Evolutionary conservation across 345 rosid species (phyloP), one percentile per base, ranked within the genome.

Genomic region (Angophora floribunda): DNA sequence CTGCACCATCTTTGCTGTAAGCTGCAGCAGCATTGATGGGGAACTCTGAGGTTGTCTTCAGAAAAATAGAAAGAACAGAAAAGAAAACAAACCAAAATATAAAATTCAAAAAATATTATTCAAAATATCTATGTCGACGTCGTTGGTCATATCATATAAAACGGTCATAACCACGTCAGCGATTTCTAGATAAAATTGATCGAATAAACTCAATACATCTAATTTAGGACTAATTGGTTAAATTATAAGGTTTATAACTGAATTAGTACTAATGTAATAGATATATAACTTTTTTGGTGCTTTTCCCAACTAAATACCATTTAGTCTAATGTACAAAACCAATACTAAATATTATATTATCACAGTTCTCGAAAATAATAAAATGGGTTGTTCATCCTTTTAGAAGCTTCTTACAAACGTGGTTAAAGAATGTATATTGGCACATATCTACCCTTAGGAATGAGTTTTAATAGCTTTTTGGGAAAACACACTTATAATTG

Each of bases 221-320:
- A 36, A 36, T 36, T 2, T 36, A 36, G 41, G 41, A 36, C 41
- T 36, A 36, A 36, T 36, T 36, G 41, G 41, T 36, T 36, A 36
- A 36, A 36, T 36, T 36, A 36, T 36, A 55, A 22, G 0, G 19
- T 22, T 55, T 55, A 0, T 4, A 55, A 55, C 0, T 55, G 2
- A 21, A 55, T 55, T 55, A 0, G 5, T 21, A 55, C 0, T 55
- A 55, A 22, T 55, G 0, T 4, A 5, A 0, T 55, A 55, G 0
- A 0, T 0, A 0, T 55, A 21, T 0, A 19, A 1, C 7, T 19
- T 53, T 53, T 55, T 21, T 3, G 1, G 9, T 59, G 24, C 3
- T 26, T 26, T 24, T 26, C 3, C 7, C 1, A 0, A 22, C 61
- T 55, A 55, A 9, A 55, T 55, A 12, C 12, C 61, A 55, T 55